Evolutionary conservation across 2,329 filamentous ascomycete genomes (phyloP).

Genomic region (Colletotrichum trifolii): DNA sequence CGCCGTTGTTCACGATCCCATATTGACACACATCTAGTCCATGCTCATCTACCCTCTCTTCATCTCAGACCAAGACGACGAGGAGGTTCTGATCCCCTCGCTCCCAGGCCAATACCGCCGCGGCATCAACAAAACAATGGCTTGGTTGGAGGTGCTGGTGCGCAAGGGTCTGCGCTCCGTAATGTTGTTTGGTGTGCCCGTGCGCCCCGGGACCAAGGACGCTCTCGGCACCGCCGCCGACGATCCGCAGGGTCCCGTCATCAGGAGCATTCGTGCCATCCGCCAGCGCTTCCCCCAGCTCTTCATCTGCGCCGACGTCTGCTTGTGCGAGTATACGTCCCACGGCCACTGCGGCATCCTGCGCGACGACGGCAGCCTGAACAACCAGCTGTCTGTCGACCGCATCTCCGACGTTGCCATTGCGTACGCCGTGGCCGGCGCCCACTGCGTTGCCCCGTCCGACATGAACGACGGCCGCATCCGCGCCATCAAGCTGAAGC

Average conservation of each 20-base stretch:
- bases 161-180: slow-evolving; percentile 92
- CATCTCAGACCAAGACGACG: slow-evolving; percentile 92
- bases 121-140: slow-evolving; percentile 85
- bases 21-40: slow-evolving; percentile 65
- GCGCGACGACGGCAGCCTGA: slow-evolving; percentile 89
- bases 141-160: slow-evolving; percentile 87
- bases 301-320: slow-evolving; percentile 93
- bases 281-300: slow-evolving; percentile 88
- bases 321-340: slow-evolving; percentile 97
- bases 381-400: slow-evolving; percentile 93
- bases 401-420: slow-evolving; percentile 98
- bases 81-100: slow-evolving; percentile 89
- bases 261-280: slow-evolving; percentile 85
- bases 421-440: slow-evolving; percentile 93
- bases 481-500: slow-evolving; percentile 95
- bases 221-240: slow-evolving; percentile 91
- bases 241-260: slow-evolving; percentile 92
- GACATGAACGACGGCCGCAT: slow-evolving; percentile 99
- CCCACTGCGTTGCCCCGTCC: slow-evolving; percentile 95
- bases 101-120: slow-evolving; percentile 91
- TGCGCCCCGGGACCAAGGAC: slow-evolving; percentile 85
- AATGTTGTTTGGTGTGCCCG: slow-evolving; percentile 94
- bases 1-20: not conserved
- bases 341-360: slow-evolving; percentile 98
- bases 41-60: slow-evolving; percentile 99